Evolutionary conservation across 306 rosid genomes (phyloP).

Genomic region (Glycine soja): DNA sequence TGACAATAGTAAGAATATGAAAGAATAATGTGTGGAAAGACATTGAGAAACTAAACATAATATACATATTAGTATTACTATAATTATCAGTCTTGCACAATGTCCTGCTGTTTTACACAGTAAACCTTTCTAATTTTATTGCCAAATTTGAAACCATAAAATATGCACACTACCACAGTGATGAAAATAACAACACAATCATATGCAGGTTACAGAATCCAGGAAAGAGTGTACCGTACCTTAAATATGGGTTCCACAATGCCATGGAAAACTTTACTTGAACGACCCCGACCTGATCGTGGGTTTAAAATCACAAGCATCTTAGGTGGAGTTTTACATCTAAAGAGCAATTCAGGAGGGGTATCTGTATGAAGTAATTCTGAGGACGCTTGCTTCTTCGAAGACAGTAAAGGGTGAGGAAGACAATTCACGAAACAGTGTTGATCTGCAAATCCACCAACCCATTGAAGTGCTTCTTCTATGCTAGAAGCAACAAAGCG

Average conservation of each 20-base stretch:
- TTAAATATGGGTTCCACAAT: constrained; percentile 90
- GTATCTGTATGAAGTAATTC: constrained; percentile 81
- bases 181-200: constrained; percentile 19
- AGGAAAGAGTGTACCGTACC: constrained; percentile 57
- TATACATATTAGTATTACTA: background rate
- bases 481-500: constrained; percentile 80
- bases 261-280: constrained; percentile 89
- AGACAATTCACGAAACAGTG: constrained; percentile 90
- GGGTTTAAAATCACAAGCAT: constrained; percentile 98
- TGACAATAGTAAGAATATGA: background rate
- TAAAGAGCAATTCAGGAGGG: constrained; percentile 93
- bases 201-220: constrained; percentile 25
- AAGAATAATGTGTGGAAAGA: constrained; percentile 23
- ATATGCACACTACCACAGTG: constrained; percentile 17
- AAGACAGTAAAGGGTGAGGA: constrained; percentile 92
- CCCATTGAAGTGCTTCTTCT: constrained; percentile 98
- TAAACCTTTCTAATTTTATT: constrained; percentile 25
- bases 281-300: constrained; percentile 94
- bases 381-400: constrained; percentile 97
- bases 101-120: constrained; percentile 19
- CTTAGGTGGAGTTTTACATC: constrained; percentile 92
- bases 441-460: constrained; percentile 97
- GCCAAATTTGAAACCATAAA: constrained; percentile 2
- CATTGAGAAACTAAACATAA: constrained; percentile 30
- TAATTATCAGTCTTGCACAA: constrained; percentile 32